phyloP scores from a whole-genome alignment of 2,329 filamentous ascomycete species.

The Aspergillus melleus region DNA sequence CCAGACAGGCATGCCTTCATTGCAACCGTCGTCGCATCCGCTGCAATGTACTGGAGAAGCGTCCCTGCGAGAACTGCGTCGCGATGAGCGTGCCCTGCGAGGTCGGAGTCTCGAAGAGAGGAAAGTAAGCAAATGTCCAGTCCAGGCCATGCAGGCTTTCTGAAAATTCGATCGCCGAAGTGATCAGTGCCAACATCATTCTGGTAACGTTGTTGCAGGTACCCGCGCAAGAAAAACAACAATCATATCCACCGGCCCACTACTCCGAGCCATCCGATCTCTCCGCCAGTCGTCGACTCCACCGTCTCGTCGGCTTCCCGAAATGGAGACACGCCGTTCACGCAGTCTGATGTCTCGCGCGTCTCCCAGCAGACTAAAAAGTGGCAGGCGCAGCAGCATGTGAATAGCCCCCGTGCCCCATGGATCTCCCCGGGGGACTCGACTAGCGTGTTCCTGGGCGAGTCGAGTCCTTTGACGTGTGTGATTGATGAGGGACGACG shows the following conservation, averaged over 20 bases:
- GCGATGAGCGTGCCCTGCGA: constrained; percentile 41
- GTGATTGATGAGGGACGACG: constrained; percentile 44
- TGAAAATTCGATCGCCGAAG: neutral
- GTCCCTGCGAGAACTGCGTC: constrained; percentile 46
- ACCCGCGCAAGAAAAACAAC: constrained; percentile 23
- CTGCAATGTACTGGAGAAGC: constrained; percentile 47
- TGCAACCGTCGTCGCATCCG: constrained; percentile 49
- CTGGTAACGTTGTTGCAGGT: constrained; percentile 5
- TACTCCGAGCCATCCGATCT: neutral
- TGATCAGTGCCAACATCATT: neutral
- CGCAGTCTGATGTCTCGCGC: neutral
- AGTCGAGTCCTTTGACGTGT: constrained; percentile 52
- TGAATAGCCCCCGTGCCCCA: neutral
- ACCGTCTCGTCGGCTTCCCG: neutral
- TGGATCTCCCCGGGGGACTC: constrained; percentile 4
- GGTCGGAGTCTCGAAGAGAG: constrained; percentile 43
- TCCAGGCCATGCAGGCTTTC: constrained; percentile 1
- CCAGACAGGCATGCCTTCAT: constrained; percentile 45
- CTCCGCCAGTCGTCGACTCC: neutral
- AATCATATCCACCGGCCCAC: neutral
- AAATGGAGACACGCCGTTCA: neutral
- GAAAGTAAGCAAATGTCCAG: constrained; percentile 37
- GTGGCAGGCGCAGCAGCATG: neutral
- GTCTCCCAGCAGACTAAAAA: neutral
- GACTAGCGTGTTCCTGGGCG: constrained; percentile 42